Evolutionary conservation across 768 basidiomycete genomes (phyloP).

Genomic region (Favolaschia claudopus): DNA sequence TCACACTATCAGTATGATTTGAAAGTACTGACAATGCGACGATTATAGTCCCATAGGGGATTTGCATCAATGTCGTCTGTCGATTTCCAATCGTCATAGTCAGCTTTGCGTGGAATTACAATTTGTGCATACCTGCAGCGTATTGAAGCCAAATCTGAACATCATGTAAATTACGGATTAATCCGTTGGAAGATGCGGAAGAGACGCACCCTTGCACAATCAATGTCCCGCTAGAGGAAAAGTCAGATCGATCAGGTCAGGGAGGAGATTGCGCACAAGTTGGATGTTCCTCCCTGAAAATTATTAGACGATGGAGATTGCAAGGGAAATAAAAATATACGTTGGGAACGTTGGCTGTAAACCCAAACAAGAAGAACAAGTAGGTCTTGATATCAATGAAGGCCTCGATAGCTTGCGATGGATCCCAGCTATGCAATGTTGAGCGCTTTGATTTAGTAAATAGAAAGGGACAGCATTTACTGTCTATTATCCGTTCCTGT

Average conservation of each 20-base stretch:
- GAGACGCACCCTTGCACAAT: conserved; percentile 32
- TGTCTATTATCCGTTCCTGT: conserved; percentile 34
- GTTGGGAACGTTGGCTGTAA: conserved; percentile 35
- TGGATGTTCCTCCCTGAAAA: conserved; percentile 34
- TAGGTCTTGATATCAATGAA: conserved; percentile 43
- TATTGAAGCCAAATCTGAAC: conserved; percentile 38
- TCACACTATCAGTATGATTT: not conserved
- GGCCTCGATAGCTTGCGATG: conserved; percentile 33
- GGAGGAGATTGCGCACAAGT: conserved; percentile 25
- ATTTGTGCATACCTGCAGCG: no score
- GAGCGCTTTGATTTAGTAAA: not conserved
- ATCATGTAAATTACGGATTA: not conserved
- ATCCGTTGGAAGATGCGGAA: not conserved
- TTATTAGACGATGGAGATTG: not conserved
- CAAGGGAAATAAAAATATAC: conserved; percentile 6
- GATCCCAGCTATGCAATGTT: conserved; percentile 23
- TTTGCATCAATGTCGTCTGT: conserved; percentile 36
- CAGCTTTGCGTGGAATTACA: no score
- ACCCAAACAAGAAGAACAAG: conserved; percentile 40
- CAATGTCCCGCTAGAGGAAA: conserved; percentile 26
- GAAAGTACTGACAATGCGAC: conserved; percentile 19
- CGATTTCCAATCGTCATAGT: no score
- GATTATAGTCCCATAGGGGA: conserved; percentile 35
- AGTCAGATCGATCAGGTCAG: not conserved
- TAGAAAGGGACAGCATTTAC: conserved; percentile 5